phyloP scores from a whole-genome alignment of 352 stramenopile species.

The Globisporangium splendens region DNA sequence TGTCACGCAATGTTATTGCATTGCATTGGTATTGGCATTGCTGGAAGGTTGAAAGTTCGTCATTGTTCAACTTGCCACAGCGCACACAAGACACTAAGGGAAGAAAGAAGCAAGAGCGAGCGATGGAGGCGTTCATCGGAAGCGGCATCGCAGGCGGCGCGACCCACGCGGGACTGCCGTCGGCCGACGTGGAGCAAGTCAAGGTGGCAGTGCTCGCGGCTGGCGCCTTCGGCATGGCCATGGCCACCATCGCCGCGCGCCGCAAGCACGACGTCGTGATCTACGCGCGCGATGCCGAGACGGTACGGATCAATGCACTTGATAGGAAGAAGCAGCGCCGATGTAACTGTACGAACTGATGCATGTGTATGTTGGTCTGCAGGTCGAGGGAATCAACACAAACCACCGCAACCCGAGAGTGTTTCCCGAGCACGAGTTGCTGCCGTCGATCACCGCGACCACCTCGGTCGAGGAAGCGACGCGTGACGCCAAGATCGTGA shows the following conservation, averaged over 20 bases:
- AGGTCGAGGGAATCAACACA: conserved; percentile 92
- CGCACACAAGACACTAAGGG: conserved; percentile 7
- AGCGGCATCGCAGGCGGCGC: conserved; percentile 28
- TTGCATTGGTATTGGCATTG: background rate
- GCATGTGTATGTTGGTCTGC: background rate
- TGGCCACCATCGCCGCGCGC: conserved; percentile 89
- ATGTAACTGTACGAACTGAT: no score
- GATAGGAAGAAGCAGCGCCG: no score
- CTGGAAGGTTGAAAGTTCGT: background rate
- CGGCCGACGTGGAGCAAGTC: conserved; percentile 67
- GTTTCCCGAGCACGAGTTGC: conserved; percentile 88
- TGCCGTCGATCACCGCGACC: conserved; percentile 84
- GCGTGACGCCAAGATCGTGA: conserved; percentile 87
- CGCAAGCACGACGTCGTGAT: conserved; percentile 91
- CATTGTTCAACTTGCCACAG: conserved; percentile 15
- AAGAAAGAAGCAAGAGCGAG: background rate
- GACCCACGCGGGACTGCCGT: conserved; percentile 68
- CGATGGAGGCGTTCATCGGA: conserved; percentile 43
- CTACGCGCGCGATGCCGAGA: conserved; percentile 84
- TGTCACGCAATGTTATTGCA: background rate
- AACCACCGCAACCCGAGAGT: conserved; percentile 89
- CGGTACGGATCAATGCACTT: conserved; percentile 8
- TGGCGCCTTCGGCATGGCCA: conserved; percentile 95
- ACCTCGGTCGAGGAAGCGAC: conserved; percentile 85
- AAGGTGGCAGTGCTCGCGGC: conserved; percentile 90